Evolutionary conservation across 257 asterid species (phyloP).

Genomic region (Nicotiana noctiflora): DNA sequence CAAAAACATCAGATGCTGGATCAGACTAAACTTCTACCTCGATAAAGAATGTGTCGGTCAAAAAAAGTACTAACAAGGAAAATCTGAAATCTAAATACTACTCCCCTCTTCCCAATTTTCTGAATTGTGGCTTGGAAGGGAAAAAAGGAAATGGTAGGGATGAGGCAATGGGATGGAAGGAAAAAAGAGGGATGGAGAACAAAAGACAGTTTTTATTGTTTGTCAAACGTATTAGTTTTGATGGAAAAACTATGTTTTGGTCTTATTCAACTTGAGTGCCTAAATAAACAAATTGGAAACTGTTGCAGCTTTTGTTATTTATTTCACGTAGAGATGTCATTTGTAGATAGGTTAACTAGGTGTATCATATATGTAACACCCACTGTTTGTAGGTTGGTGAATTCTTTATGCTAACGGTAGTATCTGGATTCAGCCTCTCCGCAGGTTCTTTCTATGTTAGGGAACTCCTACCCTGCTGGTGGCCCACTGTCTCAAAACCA

Average conservation of each 20-base stretch:
- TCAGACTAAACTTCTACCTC: neutral
- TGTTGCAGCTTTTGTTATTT: neutral
- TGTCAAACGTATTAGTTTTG: neutral
- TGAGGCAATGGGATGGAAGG: neutral
- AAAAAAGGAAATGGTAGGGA: neutral
- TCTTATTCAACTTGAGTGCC: neutral
- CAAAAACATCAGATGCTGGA: neutral
- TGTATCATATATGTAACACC: neutral
- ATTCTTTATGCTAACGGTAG: slow-evolving; percentile 11
- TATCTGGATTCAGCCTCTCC: slow-evolving; percentile 56
- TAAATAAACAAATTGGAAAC: neutral
- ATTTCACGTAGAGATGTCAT: neutral
- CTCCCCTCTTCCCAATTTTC: neutral
- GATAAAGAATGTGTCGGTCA: neutral
- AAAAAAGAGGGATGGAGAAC: neutral
- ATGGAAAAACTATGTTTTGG: neutral
- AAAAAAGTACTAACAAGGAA: neutral
- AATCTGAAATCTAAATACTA: neutral
- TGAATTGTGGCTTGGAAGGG: neutral
- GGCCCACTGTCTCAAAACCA: slow-evolving; percentile 78
- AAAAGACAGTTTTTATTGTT: neutral
- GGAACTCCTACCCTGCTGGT: slow-evolving; percentile 66
- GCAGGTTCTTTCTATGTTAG: slow-evolving; percentile 78
- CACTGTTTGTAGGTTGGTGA: neutral
- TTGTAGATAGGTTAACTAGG: neutral